Evolutionary conservation across 73 alveolate species (phyloP).

Genomic region (Breviolum minutum): DNA sequence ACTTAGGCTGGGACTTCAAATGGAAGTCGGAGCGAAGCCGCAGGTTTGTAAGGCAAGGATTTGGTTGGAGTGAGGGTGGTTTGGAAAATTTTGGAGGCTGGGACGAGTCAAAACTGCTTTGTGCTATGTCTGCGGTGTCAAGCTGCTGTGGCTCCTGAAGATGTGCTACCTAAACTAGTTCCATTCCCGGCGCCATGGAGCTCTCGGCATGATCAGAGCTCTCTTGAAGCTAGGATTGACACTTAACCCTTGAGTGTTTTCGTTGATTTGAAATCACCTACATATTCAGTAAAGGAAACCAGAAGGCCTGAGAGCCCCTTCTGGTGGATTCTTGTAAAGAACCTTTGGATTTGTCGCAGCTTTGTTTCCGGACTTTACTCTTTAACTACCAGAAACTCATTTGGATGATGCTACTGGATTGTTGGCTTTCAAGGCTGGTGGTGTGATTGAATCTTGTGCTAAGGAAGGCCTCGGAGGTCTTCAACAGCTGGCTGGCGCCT

Average conservation of each 20-base stretch:
- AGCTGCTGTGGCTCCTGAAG: neutral
- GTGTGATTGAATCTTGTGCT: neutral
- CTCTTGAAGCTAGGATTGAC: neutral
- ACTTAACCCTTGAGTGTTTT: neutral
- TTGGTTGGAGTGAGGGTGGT: neutral
- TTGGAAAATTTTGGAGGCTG: neutral
- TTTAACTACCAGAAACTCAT: neutral
- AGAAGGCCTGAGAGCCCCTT: too few species aligned
- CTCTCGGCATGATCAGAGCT: slow-evolving; percentile 5
- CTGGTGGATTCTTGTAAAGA: too few species aligned
- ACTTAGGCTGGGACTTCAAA: slow-evolving; percentile 25
- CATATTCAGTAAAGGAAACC: too few species aligned
- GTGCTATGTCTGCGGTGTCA: neutral
- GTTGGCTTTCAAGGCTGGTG: too few species aligned
- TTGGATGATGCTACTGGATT: neutral
- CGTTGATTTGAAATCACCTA: neutral
- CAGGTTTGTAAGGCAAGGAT: neutral
- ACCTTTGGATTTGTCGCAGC: too few species aligned
- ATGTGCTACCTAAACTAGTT: too few species aligned
- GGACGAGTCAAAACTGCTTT: neutral
- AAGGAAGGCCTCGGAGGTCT: slow-evolving; percentile 36
- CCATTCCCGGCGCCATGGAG: neutral
- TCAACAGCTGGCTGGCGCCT: slow-evolving; percentile 65
- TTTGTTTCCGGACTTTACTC: too few species aligned
- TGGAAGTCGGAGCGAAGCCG: neutral